phyloP scores from a whole-genome alignment of 441 rosid genomes.

The Gossypium lobatum region DNA sequence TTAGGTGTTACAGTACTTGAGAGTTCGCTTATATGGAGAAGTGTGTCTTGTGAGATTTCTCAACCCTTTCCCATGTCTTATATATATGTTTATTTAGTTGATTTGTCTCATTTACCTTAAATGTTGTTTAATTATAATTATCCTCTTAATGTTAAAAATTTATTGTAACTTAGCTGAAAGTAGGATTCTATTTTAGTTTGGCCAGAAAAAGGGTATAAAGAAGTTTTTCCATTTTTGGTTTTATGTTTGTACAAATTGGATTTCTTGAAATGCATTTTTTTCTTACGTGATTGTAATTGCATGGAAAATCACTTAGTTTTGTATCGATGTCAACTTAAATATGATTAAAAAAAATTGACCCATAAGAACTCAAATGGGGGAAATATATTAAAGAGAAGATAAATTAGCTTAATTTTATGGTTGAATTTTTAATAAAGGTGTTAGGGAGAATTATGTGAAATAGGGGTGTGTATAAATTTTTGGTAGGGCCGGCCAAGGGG shows the following conservation, averaged over 20 bases:
- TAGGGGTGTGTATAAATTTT: too few relatives aligned
- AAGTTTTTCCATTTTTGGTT: neutral
- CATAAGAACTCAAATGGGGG: neutral
- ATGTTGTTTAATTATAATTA: neutral
- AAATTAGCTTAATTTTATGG: too few relatives aligned
- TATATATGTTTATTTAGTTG: neutral
- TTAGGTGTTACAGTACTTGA: too few relatives aligned
- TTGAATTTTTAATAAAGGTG: too few relatives aligned
- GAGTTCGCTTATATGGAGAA: too few relatives aligned
- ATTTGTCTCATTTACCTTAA: neutral
- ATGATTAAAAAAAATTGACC: neutral
- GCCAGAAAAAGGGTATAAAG: neutral
- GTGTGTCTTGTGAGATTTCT: conserved; percentile 50
- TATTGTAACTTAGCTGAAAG: neutral
- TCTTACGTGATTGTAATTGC: neutral
- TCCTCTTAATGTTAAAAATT: neutral
- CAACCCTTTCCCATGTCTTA: conserved; percentile 14
- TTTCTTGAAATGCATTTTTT: too few relatives aligned
- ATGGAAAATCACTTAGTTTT: neutral
- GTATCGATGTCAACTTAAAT: neutral
- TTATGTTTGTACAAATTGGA: neutral
- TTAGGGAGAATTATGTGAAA: too few relatives aligned
- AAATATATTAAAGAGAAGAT: neutral
- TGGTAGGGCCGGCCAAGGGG: too few relatives aligned
- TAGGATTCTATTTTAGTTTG: neutral